Conservation (phyloP, 352 stramenopile genomes). For the Phytophthora litchii region DNA sequence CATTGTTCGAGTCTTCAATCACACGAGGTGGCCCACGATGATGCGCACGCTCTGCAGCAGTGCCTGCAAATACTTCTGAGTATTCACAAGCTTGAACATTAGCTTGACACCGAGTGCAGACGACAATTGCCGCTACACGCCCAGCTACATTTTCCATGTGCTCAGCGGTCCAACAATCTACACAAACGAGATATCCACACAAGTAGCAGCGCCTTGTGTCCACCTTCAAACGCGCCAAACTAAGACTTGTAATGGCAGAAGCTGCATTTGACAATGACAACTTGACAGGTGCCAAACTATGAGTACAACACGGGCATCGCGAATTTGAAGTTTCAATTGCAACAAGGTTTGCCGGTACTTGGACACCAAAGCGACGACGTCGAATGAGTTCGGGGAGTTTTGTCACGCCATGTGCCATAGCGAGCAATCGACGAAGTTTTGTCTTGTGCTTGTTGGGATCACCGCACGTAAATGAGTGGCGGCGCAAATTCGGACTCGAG, state of each 20-base stretch:
- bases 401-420: slow-evolving; percentile 23
- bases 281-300: slow-evolving; percentile 32
- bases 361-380: slow-evolving; percentile 26
- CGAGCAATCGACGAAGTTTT: slow-evolving; percentile 20
- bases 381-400: slow-evolving; percentile 33
- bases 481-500: not conserved
- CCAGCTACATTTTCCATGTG: slow-evolving; percentile 31
- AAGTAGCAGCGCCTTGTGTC: slow-evolving; percentile 35
- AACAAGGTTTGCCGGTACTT: slow-evolving; percentile 24
- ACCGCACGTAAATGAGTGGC: slow-evolving; percentile 2
- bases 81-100: slow-evolving; percentile 44
- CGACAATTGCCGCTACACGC: slow-evolving; percentile 28
- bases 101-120: slow-evolving; percentile 26
- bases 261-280: slow-evolving; percentile 26
- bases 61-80: slow-evolving; percentile 17
- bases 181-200: slow-evolving; percentile 32
- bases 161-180: slow-evolving; percentile 32
- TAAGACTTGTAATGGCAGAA: slow-evolving; percentile 19
- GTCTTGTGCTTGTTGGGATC: slow-evolving; percentile 17
- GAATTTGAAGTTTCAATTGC: slow-evolving; percentile 19
- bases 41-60: slow-evolving; percentile 12
- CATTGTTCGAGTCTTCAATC: slow-evolving; percentile 8
- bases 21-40: slow-evolving; percentile 11
- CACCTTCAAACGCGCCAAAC: slow-evolving; percentile 16
- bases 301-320: slow-evolving; percentile 35